Evolutionary conservation across 2,329 filamentous ascomycete genomes (phyloP).

Genomic region (Cladophialophora carrionii): DNA sequence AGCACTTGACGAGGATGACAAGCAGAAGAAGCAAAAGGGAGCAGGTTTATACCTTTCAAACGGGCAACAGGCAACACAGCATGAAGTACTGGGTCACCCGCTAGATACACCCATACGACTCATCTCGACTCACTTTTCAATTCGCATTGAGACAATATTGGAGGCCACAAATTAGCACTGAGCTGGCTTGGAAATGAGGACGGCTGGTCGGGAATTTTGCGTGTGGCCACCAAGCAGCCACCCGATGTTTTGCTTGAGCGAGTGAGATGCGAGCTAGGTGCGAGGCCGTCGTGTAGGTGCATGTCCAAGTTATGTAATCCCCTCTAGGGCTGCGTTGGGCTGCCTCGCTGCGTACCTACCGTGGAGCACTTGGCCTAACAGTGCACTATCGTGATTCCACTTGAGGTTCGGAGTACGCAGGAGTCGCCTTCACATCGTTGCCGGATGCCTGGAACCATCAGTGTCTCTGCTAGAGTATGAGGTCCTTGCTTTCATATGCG

Average conservation of each 20-base stretch:
- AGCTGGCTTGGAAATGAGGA: neutral
- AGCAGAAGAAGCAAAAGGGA: neutral
- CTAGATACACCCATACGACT: constrained; percentile 1
- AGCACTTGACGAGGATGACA: neutral
- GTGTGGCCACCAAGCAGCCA: neutral
- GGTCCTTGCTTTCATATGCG: neutral
- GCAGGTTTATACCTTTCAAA: constrained; percentile 3
- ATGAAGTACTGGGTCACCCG: constrained; percentile 9
- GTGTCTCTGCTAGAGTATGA: constrained; percentile 18
- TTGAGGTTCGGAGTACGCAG: neutral
- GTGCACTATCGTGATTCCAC: constrained; percentile 11
- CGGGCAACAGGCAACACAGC: neutral
- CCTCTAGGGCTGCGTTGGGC: neutral
- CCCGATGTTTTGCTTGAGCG: too few relatives aligned
- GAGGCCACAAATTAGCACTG: constrained; percentile 2
- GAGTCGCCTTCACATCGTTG: neutral
- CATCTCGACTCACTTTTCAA: constrained; percentile 1
- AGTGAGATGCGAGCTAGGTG: too few relatives aligned
- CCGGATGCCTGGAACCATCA: neutral
- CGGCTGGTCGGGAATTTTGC: neutral
- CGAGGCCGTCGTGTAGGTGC: too few relatives aligned
- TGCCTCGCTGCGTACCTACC: neutral
- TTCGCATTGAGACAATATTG: neutral
- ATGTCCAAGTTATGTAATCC: too few relatives aligned
- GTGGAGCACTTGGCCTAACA: neutral